Base-by-base conservation (phyloP, 495 filamentous ascomycete species). In the Viridothelium virens region DNA sequence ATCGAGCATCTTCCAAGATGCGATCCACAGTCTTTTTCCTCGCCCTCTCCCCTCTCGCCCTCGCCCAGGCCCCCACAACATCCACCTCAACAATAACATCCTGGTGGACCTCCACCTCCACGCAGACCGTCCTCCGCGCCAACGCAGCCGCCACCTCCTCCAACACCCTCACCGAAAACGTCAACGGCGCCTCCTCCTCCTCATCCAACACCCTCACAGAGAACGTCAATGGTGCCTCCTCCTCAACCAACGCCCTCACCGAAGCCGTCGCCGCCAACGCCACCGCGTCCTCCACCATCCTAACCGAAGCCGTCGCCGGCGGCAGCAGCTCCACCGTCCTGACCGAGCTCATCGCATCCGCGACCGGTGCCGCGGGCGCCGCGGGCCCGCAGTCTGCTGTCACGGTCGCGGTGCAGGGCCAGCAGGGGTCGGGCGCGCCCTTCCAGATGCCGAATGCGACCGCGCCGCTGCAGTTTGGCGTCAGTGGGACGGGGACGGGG, bases 311-410 rank as follows among this genome's bases (percentile, higher is more conserved):
- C 6, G 31, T 36, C 31, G 31, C 31, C 6, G 53, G 25, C 7
- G 53, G 53, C 7, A 59, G 36, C 53, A n/a, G 11, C 11, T 34
- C 53, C 7, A 59, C 25, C 6, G 14, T 14, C 6, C 53, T 59
- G 53, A 59, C 53, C 53, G 53, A 59, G 31, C 53, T 59, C 53
- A 59, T 59, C 31, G 53, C 53, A 59, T 59, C 53, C 7, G 53
- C 6, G 5, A 59, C 25, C 31, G 53, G 53, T 36, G 53, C 53
- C 18, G 53, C 53, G 11, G 53, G 48, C n/a, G 48, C 48, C 11
- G 9, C 48, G 11, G 48, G 53, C 36, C 18, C 53, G 10, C 10
- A 33, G 6, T 59, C 53, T 2, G 53, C 31, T 7, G 7, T 59
- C 5, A 59, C 25, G 7, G 53, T 59, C 18, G 53, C 18, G 14